These are phyloP conservation scores for Ophiostoma ips DNA, from an alignment of 2,329 filamentous ascomycete species.

Conservation along the genomic window DNA sequence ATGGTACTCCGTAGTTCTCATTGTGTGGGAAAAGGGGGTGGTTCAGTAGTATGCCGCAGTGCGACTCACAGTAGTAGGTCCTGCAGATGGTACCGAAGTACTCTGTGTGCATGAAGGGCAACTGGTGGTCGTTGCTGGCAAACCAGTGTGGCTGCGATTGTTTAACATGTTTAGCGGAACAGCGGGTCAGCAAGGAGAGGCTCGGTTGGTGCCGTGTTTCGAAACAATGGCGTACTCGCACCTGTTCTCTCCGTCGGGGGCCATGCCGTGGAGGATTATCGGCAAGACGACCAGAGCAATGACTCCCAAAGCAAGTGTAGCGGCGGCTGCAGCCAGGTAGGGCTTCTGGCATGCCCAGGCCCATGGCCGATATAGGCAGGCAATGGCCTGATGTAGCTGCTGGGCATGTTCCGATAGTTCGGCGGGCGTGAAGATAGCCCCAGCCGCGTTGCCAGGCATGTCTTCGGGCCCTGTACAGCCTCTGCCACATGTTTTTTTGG, in stretches of 20 bases:
- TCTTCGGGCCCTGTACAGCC: background rate
- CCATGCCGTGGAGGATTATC: slow-evolving; percentile 7
- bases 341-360: slow-evolving; percentile 2
- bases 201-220: background rate
- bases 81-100: background rate
- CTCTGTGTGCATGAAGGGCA: no score
- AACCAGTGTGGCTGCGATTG: background rate
- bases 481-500: background rate
- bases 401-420: background rate
- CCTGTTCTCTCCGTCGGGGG: background rate
- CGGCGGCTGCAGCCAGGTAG: slow-evolving; percentile 5
- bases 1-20: no score
- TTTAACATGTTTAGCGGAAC: background rate
- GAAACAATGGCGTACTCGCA: background rate
- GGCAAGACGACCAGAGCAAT: slow-evolving; percentile 7
- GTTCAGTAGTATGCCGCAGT: no score
- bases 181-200: background rate
- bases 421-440: no score
- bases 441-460: background rate
- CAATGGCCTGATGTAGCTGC: background rate
- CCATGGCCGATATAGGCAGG: background rate
- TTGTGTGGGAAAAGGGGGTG: background rate
- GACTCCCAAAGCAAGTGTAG: slow-evolving; percentile 3
- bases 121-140: background rate
- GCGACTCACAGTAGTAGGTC: background rate